A percentile compares a stretch with the other conserved stretches of the same genome.
Evolutionary conservation across 495 filamentous ascomycete genomes (phyloP).

Genomic region (Annulohypoxylon nitens): DNA sequence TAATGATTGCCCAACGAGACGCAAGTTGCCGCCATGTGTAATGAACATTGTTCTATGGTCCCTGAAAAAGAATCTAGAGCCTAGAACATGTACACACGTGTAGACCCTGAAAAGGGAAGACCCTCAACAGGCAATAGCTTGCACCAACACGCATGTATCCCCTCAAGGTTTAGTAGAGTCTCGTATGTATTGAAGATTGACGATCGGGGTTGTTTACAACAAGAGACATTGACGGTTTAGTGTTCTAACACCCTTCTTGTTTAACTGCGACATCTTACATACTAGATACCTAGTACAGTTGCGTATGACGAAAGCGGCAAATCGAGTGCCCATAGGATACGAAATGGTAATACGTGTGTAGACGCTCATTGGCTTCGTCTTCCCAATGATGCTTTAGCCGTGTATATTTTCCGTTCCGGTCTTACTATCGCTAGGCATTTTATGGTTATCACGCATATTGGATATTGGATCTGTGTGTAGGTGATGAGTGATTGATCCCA

Average conservation of each 20-base stretch:
- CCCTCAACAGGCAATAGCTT: constrained; percentile 23
- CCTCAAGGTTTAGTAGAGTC: constrained; percentile 11
- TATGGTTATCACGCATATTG: constrained; percentile 12
- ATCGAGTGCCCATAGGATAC: constrained; percentile 25
- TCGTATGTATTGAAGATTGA: constrained; percentile 13
- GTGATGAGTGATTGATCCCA: constrained; percentile 3
- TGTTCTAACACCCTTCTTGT: constrained; percentile 3
- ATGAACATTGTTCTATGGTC: constrained; percentile 28
- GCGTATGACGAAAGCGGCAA: constrained; percentile 48
- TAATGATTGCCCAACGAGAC: constrained; percentile 31
- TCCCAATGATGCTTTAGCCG: constrained; percentile 4
- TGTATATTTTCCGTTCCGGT: constrained; percentile 20
- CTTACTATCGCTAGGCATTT: constrained; percentile 23
- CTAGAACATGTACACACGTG: constrained; percentile 31
- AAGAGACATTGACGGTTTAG: constrained; percentile 24
- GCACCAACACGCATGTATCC: constrained; percentile 19
- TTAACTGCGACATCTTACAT: constrained; percentile 29
- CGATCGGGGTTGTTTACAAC: constrained; percentile 27
- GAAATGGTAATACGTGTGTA: constrained; percentile 18
- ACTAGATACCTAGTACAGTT: constrained; percentile 12
- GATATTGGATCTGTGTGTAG: constrained; percentile 1
- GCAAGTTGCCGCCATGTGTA: constrained; percentile 46
- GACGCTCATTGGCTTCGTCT: constrained; percentile 20
- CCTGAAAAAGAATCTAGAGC: constrained; percentile 19
- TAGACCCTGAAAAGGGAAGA: constrained; percentile 24